Conservation (phyloP, 257 asterid genomes). For the Plectranthus barbatus region DNA sequence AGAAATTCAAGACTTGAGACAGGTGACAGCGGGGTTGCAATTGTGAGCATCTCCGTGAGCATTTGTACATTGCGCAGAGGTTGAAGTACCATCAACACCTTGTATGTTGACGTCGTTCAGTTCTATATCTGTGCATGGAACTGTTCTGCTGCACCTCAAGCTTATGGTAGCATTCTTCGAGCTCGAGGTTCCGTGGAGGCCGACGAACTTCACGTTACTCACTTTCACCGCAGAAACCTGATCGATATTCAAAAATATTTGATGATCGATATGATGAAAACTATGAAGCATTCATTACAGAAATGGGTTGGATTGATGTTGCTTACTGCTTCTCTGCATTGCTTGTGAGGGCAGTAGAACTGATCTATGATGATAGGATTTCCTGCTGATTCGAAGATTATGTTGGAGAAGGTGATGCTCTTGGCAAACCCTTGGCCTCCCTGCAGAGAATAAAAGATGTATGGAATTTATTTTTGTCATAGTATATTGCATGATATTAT, state of each 20-base stretch:
- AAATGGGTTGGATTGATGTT: not conserved
- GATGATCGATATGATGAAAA: too few species aligned
- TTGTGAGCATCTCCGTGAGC: not conserved
- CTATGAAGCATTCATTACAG: too few species aligned
- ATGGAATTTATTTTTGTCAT: not conserved
- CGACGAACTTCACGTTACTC: conserved; percentile 3
- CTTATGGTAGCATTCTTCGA: not conserved
- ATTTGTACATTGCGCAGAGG: not conserved
- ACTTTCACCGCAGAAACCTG: conserved; percentile 2
- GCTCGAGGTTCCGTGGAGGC: conserved; percentile 3
- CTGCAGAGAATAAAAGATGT: not conserved
- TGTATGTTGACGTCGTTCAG: not conserved
- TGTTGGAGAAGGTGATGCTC: conserved; percentile 21
- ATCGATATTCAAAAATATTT: not conserved
- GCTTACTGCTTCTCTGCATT: conserved; percentile 16
- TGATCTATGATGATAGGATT: conserved; percentile 35
- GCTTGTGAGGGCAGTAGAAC: conserved; percentile 26
- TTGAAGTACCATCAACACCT: not conserved
- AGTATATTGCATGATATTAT: not conserved
- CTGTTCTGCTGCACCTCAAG: conserved; percentile 8
- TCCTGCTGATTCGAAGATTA: conserved; percentile 10
- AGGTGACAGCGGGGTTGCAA: not conserved
- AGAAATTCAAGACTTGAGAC: not conserved
- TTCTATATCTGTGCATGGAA: not conserved
- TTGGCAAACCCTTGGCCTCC: conserved; percentile 36